A percentile compares a stretch with the other conserved stretches of the same genome.
Evolutionary conservation across 805 yeast genomes (phyloP).

Genomic region (Ascoidea asiatica): DNA sequence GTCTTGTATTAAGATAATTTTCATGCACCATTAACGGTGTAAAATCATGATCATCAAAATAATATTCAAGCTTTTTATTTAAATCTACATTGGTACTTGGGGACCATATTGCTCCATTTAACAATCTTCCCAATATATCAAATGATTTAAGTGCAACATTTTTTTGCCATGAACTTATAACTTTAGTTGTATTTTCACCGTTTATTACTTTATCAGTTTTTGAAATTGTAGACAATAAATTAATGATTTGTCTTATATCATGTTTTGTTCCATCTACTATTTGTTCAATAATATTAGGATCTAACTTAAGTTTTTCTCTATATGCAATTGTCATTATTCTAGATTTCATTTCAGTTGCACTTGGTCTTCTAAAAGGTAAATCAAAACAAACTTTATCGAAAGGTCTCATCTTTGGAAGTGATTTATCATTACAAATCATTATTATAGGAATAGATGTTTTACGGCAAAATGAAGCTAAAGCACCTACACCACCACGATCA

Average conservation of each 20-base stretch:
- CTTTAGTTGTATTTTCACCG: slow-evolving; percentile 45
- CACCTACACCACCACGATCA: slow-evolving; percentile 97
- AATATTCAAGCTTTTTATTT: slow-evolving; percentile 75
- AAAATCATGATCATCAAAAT: slow-evolving; percentile 89
- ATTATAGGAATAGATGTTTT: slow-evolving; percentile 84
- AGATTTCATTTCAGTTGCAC: slow-evolving; percentile 65
- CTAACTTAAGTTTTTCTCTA: slow-evolving; percentile 70
- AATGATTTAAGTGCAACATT: slow-evolving; percentile 86
- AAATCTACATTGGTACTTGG: slow-evolving; percentile 38
- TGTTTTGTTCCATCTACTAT: slow-evolving; percentile 75
- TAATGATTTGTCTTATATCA: slow-evolving; percentile 91
- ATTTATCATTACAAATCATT: slow-evolving; percentile 84
- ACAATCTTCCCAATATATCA: slow-evolving; percentile 63
- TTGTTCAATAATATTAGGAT: slow-evolving; percentile 70
- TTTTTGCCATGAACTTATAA: slow-evolving; percentile 71
- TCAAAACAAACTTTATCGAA: slow-evolving; percentile 77
- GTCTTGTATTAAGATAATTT: slow-evolving; percentile 64
- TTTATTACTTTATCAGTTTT: slow-evolving; percentile 55
- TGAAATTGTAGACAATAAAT: slow-evolving; percentile 74
- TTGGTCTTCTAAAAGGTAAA: slow-evolving; percentile 80
- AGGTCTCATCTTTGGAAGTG: slow-evolving; percentile 90
- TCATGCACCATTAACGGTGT: slow-evolving; percentile 95
- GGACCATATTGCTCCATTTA: slow-evolving; percentile 48
- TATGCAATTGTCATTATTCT: slow-evolving; percentile 84
- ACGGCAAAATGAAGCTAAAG: slow-evolving; percentile 74